phyloP scores from a whole-genome alignment of 2,329 filamentous ascomycete species.

The Aspergillus eucalypticola region DNA sequence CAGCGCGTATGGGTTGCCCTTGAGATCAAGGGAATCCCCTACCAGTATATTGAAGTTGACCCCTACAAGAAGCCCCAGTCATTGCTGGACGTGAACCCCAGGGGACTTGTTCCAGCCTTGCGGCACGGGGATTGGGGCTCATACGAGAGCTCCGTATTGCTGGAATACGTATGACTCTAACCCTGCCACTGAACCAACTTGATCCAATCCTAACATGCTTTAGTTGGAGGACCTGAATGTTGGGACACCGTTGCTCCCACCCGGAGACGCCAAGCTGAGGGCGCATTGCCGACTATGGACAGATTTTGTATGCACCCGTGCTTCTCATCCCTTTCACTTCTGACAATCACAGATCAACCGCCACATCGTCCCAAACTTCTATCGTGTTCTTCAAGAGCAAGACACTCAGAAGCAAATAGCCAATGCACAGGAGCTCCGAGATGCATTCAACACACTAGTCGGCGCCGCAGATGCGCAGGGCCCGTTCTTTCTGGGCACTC shows the following conservation, averaged over 20 bases:
- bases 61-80: conserved; percentile 72
- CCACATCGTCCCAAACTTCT: conserved; percentile 74
- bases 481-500: conserved; percentile 66
- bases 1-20: conserved; percentile 88
- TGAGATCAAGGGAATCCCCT: conserved; percentile 73
- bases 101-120: conserved; percentile 74
- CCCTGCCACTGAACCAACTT: not conserved
- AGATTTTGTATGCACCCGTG: conserved; percentile 61
- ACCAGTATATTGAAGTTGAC: conserved; percentile 85
- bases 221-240: conserved; percentile 72
- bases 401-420: conserved; percentile 60
- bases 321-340: conserved; percentile 12
- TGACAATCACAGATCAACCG: conserved; percentile 64
- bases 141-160: conserved; percentile 76
- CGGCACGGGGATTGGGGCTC: conserved; percentile 78
- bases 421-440: conserved; percentile 62
- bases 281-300: conserved; percentile 78
- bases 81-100: conserved; percentile 73
- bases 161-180: conserved; percentile 70
- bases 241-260: conserved; percentile 64
- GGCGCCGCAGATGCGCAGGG: conserved; percentile 60
- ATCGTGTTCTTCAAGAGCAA: conserved; percentile 68
- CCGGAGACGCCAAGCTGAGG: conserved; percentile 63
- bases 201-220: conserved; percentile 2
- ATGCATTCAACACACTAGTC: conserved; percentile 64